These are phyloP conservation scores for Lumnitzera littorea DNA, from an alignment of 345 rosid genomes.

Conservation along the genomic window DNA sequence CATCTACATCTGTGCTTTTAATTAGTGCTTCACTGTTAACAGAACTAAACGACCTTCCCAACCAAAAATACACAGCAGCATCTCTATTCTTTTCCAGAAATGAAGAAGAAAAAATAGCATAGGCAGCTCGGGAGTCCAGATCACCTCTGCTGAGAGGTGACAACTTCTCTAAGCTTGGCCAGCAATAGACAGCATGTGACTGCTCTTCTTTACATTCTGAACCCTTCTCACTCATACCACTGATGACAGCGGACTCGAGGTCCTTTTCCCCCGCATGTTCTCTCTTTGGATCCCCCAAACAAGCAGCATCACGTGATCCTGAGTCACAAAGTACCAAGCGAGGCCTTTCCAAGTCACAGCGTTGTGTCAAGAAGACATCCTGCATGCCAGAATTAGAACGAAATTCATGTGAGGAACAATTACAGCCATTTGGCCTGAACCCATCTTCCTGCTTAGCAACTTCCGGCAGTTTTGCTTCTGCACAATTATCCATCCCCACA, in stretches of 20 bases:
- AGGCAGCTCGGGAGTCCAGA: conserved; percentile 60
- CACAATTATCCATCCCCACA: conserved; percentile 33
- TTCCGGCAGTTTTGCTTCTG: conserved; percentile 18
- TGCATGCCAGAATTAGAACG: conserved; percentile 38
- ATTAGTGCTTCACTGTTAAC: conserved; percentile 37
- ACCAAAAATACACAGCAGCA: conserved; percentile 71
- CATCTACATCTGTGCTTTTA: conserved; percentile 26
- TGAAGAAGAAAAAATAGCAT: conserved; percentile 39
- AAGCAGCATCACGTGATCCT: conserved; percentile 26
- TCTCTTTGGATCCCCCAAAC: conserved; percentile 18
- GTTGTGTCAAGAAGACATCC: conserved; percentile 19
- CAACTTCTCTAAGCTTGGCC: conserved; percentile 73
- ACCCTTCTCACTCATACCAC: conserved; percentile 16
- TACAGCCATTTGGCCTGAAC: conserved; percentile 15
- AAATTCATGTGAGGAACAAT: conserved; percentile 29
- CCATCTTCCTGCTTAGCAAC: conserved; percentile 23
- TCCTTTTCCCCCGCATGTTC: conserved; percentile 15
- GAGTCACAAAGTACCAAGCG: conserved; percentile 13
- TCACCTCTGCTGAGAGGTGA: conserved; percentile 26
- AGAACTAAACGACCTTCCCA: conserved; percentile 53
- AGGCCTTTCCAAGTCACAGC: conserved; percentile 26
- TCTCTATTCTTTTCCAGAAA: conserved; percentile 28
- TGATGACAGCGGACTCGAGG: conserved; percentile 9
- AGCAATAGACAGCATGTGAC: conserved; percentile 42
- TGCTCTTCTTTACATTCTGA: conserved; percentile 15